Conservation (phyloP, 2,329 filamentous ascomycete genomes). For the Paecilomyces variotii region DNA sequence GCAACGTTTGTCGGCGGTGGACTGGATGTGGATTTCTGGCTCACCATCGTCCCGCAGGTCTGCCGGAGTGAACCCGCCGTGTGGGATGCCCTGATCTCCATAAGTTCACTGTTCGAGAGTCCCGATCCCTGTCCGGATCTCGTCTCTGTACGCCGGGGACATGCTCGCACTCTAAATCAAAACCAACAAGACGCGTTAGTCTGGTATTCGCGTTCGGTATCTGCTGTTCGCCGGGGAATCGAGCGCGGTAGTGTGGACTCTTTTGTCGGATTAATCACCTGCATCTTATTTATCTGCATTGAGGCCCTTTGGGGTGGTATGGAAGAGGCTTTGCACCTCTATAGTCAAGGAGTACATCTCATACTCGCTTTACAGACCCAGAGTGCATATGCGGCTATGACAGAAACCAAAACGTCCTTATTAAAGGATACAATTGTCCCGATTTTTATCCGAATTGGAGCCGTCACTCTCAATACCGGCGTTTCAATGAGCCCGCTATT, state of each 20-base stretch:
- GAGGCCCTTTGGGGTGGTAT: constrained; percentile 18
- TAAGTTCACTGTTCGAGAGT: constrained; percentile 28
- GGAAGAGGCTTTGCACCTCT: constrained; percentile 20
- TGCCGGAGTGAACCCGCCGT: constrained; percentile 29
- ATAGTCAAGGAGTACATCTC: constrained; percentile 21
- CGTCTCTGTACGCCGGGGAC: neutral
- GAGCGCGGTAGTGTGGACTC: constrained; percentile 14
- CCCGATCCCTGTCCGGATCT: constrained; percentile 12
- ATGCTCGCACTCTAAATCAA: neutral
- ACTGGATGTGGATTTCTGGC: constrained; percentile 30
- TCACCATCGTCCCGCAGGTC: constrained; percentile 24
- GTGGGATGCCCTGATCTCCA: constrained; percentile 31
- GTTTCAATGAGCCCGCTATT: constrained; percentile 8
- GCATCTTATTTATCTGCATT: constrained; percentile 25
- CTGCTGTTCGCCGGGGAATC: constrained; percentile 18
- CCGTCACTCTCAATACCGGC: constrained; percentile 9
- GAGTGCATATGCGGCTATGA: constrained; percentile 5
- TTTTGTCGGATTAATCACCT: constrained; percentile 23
- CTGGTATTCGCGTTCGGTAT: constrained; percentile 26
- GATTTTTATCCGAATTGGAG: constrained; percentile 21
- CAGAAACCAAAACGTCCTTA: constrained; percentile 7
- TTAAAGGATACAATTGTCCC: constrained; percentile 20
- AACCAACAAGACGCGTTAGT: constrained; percentile 18
- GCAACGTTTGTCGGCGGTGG: constrained; percentile 23
- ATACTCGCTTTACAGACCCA: constrained; percentile 15